phyloP scores from a whole-genome alignment of 2,329 filamentous ascomycete species.

The Ceratocystis albifundus region DNA sequence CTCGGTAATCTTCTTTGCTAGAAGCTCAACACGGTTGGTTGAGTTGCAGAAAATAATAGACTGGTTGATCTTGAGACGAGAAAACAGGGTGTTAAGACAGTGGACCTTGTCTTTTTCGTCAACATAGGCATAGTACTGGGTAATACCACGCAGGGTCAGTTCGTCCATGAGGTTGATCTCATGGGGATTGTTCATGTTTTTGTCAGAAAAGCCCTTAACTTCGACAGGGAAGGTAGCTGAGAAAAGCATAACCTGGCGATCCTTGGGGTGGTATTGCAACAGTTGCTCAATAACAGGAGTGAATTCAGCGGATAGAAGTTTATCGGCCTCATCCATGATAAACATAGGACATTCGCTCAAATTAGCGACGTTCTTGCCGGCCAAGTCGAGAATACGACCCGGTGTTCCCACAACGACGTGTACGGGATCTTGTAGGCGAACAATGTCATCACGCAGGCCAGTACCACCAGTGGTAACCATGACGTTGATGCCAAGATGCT shows the following conservation, averaged over 20 bases:
- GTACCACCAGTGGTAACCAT: constrained; percentile 99
- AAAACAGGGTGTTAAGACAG: constrained; percentile 96
- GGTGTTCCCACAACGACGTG: constrained; percentile 97
- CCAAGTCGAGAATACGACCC: constrained; percentile 88
- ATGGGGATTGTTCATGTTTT: constrained; percentile 91
- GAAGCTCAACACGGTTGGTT: constrained; percentile 90
- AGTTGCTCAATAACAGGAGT: constrained; percentile 96
- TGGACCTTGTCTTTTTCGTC: constrained; percentile 99
- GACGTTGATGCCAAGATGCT: constrained; percentile 93
- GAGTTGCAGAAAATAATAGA: constrained; percentile 99
- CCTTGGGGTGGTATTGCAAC: constrained; percentile 87
- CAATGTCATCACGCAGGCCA: constrained; percentile 87
- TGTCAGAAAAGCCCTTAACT: constrained; percentile 95
- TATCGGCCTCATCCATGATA: constrained; percentile 99
- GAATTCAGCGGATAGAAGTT: constrained; percentile 91
- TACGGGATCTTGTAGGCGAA: constrained; percentile 84
- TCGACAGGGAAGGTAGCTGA: constrained; percentile 95
- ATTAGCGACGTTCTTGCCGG: constrained; percentile 92
- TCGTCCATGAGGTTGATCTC: constrained; percentile 99
- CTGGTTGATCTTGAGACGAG: constrained; percentile 98
- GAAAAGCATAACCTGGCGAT: constrained; percentile 98
- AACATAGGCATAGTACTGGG: constrained; percentile 97
- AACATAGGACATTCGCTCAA: constrained; percentile 94
- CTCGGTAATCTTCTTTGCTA: constrained; percentile 99
- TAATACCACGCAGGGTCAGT: constrained; percentile 92